Evolutionary conservation across 148 eudicot species (phyloP).

Genomic region (Nyssa sinensis): DNA sequence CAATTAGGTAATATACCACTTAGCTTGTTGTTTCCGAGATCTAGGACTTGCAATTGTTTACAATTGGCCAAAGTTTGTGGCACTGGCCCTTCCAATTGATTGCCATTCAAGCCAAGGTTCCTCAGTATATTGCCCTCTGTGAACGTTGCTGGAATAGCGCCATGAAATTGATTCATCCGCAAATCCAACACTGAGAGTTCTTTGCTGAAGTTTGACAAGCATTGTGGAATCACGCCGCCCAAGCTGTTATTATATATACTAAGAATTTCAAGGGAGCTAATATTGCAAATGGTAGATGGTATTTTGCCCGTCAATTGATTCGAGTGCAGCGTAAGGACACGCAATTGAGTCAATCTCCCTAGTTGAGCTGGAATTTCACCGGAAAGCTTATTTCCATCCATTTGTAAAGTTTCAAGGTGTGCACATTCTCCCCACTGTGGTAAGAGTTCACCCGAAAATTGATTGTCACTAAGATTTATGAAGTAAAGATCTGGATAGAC

Average conservation of each 20-base stretch:
- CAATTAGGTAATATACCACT: conserved; percentile 20
- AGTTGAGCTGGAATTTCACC: conserved; percentile 54
- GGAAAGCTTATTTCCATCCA: conserved; percentile 40
- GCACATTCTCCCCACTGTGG: conserved; percentile 47
- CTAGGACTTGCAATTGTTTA: conserved; percentile 17
- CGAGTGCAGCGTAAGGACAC: conserved; percentile 32
- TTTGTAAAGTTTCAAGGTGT: conserved; percentile 40
- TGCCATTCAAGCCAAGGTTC: conserved; percentile 20
- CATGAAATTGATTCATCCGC: conserved; percentile 10
- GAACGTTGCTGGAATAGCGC: conserved; percentile 16
- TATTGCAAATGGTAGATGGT: conserved; percentile 27
- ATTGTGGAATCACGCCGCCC: conserved; percentile 24
- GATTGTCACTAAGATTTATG: conserved; percentile 45
- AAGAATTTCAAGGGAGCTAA: conserved; percentile 15
- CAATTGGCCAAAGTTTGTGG: conserved; percentile 37
- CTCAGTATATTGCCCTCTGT: not conserved
- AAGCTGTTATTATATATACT: conserved; percentile 32
- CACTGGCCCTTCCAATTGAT: conserved; percentile 30
- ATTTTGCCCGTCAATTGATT: conserved; percentile 45
- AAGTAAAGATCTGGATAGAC: conserved; percentile 24
- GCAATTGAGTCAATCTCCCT: conserved; percentile 36
- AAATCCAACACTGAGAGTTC: conserved; percentile 15
- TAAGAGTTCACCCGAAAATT: conserved; percentile 56
- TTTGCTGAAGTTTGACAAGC: conserved; percentile 13
- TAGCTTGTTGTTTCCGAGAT: conserved; percentile 31